Percentiles rank a stretch among this genome's conserved stretches.
phyloP scores from a whole-genome alignment of 345 rosid genomes.

The Eucalyptus polybractea region DNA sequence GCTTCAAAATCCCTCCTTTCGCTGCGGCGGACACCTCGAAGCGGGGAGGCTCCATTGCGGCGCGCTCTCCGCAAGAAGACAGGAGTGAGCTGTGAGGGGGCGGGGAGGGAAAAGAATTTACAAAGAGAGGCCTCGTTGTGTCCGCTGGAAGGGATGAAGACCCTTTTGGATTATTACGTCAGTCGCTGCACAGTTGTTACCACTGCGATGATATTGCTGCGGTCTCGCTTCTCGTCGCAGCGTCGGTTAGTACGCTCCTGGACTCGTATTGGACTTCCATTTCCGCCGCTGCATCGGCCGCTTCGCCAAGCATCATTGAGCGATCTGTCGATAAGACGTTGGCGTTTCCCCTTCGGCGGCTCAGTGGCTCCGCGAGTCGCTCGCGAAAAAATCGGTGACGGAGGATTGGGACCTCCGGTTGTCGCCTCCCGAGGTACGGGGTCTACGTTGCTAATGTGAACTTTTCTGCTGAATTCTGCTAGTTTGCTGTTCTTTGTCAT shows the following conservation, averaged over 20 bases:
- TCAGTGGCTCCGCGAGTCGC: background rate
- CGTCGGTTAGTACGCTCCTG: background rate
- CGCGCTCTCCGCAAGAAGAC: background rate
- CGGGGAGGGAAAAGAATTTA: background rate
- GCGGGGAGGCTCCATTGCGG: background rate
- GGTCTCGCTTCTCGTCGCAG: background rate
- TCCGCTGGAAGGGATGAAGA: slow-evolving; percentile 2
- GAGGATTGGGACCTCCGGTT: background rate
- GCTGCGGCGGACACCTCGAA: background rate
- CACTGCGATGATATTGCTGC: background rate
- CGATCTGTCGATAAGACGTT: too few relatives aligned
- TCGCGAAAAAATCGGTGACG: background rate
- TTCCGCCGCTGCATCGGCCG: background rate
- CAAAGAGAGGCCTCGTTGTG: background rate
- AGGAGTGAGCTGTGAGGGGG: background rate
- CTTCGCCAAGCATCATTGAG: too few relatives aligned
- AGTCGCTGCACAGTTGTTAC: background rate
- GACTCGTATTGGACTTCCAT: background rate
- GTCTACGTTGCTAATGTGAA: background rate
- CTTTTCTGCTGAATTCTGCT: background rate
- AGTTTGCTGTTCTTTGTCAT: background rate
- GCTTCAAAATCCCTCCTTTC: background rate
- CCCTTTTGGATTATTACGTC: slow-evolving; percentile 1
- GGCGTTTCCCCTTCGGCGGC: too few relatives aligned
- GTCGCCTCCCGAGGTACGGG: background rate